Conservation (phyloP, 2,329 filamentous ascomycete genomes). For the Xylaria sp. region DNA sequence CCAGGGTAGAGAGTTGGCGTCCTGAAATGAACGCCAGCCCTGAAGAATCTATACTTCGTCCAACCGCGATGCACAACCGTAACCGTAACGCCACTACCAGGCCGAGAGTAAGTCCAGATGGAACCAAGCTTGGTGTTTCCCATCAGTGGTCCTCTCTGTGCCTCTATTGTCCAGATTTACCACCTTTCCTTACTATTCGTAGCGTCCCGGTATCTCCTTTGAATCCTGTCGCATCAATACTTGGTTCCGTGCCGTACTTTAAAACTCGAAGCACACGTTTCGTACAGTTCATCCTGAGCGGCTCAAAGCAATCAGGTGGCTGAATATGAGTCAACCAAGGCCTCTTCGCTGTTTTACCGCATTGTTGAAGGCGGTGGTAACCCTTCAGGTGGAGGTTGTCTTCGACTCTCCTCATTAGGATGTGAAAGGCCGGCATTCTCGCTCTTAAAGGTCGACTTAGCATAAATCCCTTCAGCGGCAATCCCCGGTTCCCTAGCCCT, state of each 20-base stretch:
- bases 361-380: conserved; percentile 49
- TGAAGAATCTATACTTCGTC: conserved; percentile 22
- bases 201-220: neutral
- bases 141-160: conserved; percentile 4
- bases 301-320: neutral
- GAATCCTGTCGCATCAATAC: neutral
- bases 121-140: conserved; percentile 6
- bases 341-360: conserved; percentile 20
- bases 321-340: conserved; percentile 32
- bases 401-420: conserved; percentile 64
- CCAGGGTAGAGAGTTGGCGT: neutral
- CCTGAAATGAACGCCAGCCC: conserved; percentile 23
- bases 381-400: conserved; percentile 60
- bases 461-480: conserved; percentile 41
- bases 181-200: neutral
- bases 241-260: neutral
- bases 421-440: conserved; percentile 55
- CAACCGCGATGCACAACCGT: conserved; percentile 22
- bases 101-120: neutral
- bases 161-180: conserved; percentile 12
- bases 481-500: conserved; percentile 44
- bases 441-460: conserved; percentile 51
- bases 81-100: conserved; percentile 23
- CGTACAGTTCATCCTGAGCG: neutral
- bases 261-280: neutral